Conservation (phyloP, 176 grass and related monocot species). For the Eleusine indica region DNA sequence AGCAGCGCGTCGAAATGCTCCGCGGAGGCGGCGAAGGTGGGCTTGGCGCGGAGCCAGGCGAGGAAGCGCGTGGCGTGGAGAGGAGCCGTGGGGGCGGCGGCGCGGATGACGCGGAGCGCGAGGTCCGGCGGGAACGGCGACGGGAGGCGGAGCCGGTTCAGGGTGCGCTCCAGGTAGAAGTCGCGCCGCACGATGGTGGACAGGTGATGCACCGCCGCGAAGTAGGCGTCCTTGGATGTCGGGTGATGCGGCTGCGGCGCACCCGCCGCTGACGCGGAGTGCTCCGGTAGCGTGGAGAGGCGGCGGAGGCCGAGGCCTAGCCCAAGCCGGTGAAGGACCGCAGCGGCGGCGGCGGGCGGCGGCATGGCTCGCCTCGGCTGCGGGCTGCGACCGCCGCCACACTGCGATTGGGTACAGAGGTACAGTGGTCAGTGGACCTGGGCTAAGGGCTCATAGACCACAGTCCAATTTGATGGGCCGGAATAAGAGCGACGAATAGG, state of each 20-base stretch:
- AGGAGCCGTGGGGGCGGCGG: constrained; percentile 63
- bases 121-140: constrained; percentile 76
- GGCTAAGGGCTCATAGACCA: neutral
- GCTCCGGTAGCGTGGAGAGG: constrained; percentile 22
- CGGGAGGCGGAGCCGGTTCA: constrained; percentile 85
- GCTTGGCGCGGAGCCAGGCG: constrained; percentile 65
- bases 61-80: constrained; percentile 86
- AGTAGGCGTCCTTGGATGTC: constrained; percentile 82
- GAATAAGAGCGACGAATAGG: neutral
- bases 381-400: neutral
- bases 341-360: constrained; percentile 19
- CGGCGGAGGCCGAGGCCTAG: constrained; percentile 35
- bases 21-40: constrained; percentile 60
- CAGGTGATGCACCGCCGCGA: constrained; percentile 80
- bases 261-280: neutral
- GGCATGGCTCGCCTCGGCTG: constrained; percentile 24
- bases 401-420: neutral
- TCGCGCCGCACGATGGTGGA: constrained; percentile 85
- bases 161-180: constrained; percentile 95
- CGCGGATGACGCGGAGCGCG: constrained; percentile 74
- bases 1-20: constrained; percentile 84
- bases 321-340: constrained; percentile 19
- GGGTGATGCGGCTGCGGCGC: constrained; percentile 34
- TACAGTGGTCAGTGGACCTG: neutral
- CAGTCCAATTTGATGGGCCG: neutral